These are phyloP conservation scores for Botryotinia globosa DNA, from an alignment of 2,329 filamentous ascomycete species.

Conservation along the genomic window DNA sequence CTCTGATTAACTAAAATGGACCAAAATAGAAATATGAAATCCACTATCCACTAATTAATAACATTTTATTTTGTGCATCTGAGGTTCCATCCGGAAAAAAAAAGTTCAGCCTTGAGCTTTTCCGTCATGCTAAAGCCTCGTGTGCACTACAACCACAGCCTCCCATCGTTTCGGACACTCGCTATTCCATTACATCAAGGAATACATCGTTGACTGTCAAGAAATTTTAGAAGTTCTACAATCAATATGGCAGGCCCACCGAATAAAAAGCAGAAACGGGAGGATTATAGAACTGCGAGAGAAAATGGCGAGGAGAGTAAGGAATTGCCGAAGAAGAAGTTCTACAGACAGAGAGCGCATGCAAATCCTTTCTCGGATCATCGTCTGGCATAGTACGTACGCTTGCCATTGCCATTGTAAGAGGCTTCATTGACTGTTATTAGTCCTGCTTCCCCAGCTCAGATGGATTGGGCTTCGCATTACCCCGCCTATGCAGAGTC, in stretches of 20 bases:
- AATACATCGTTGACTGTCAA: slow-evolving; percentile 3
- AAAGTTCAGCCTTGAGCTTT: slow-evolving; percentile 23
- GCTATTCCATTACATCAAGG: neutral
- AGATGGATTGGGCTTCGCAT: slow-evolving; percentile 88
- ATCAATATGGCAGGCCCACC: slow-evolving; percentile 44
- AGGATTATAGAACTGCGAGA: slow-evolving; percentile 59
- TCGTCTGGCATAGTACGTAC: slow-evolving; percentile 74
- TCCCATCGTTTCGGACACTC: neutral
- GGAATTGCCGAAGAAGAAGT: slow-evolving; percentile 82
- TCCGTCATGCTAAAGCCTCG: slow-evolving; percentile 16
- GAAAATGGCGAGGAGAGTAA: slow-evolving; percentile 45
- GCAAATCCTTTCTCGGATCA: slow-evolving; percentile 99
- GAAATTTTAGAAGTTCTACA: neutral
- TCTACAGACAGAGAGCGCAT: slow-evolving; percentile 93
- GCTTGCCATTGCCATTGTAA: slow-evolving; percentile 15
- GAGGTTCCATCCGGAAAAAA: neutral
- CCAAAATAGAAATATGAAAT: neutral
- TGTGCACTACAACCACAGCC: neutral
- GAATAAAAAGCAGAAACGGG: slow-evolving; percentile 63
- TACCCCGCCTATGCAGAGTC: slow-evolving; percentile 69
- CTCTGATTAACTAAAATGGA: neutral
- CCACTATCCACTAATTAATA: neutral
- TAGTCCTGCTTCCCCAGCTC: slow-evolving; percentile 72
- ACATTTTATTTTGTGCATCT: slow-evolving; percentile 1
- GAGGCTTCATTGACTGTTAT: slow-evolving; percentile 23